These are phyloP conservation scores for Monilinia aucupariae DNA, from an alignment of 2,329 filamentous ascomycete species.

Conservation along the genomic window DNA sequence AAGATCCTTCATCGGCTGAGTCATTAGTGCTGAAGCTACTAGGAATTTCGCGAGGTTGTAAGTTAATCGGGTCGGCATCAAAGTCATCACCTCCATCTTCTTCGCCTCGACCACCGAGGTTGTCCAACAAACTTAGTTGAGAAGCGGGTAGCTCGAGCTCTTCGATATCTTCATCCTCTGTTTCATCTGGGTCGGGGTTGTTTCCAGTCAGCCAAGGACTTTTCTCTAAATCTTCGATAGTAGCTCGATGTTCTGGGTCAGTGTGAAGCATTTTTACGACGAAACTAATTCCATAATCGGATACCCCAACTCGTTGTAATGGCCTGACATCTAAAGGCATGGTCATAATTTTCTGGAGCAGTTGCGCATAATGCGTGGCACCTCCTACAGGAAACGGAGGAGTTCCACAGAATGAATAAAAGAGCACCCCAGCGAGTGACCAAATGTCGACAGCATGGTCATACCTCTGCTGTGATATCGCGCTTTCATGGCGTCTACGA, in stretches of 20 bases:
- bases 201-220: constrained; percentile 64
- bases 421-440: constrained; percentile 91
- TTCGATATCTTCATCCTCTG: constrained; percentile 28
- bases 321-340: constrained; percentile 61
- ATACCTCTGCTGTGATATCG: constrained; percentile 56
- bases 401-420: constrained; percentile 71
- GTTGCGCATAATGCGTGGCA: constrained; percentile 63
- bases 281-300: constrained; percentile 65
- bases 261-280: constrained; percentile 72
- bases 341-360: constrained; percentile 84
- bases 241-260: constrained; percentile 72
- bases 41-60: constrained; percentile 29
- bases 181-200: constrained; percentile 25
- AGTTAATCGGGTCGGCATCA: constrained; percentile 26
- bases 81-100: constrained; percentile 20
- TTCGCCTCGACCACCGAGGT: constrained; percentile 11
- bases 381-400: constrained; percentile 80
- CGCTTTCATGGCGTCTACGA: constrained; percentile 37
- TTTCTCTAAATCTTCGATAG: constrained; percentile 60
- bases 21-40: constrained; percentile 30
- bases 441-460: constrained; percentile 92
- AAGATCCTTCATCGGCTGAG: background rate
- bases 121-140: constrained; percentile 30
- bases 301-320: constrained; percentile 54
- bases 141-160: constrained; percentile 31